These are phyloP conservation scores for Lophiotrema nucula DNA, from an alignment of 495 filamentous ascomycete genomes.

Conservation along the genomic window DNA sequence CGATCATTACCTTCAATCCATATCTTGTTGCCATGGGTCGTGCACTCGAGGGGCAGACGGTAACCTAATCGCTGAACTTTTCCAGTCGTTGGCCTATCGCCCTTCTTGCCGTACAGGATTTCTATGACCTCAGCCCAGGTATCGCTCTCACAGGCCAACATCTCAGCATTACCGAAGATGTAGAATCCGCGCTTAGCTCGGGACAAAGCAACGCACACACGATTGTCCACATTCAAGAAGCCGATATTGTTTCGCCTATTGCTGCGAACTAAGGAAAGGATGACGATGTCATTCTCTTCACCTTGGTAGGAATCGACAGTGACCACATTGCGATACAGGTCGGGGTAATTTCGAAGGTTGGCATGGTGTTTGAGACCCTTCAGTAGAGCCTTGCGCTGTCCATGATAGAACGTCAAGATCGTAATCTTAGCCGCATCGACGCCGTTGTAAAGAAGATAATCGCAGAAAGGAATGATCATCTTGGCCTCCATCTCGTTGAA, in stretches of 20 bases:
- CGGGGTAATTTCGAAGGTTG: conserved; percentile 47
- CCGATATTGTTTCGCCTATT: conserved; percentile 57
- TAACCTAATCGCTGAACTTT: conserved; percentile 38
- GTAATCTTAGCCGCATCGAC: conserved; percentile 64
- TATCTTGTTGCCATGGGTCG: conserved; percentile 39
- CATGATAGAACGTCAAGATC: conserved; percentile 84
- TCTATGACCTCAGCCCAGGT: conserved; percentile 42
- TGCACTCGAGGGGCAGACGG: conserved; percentile 41
- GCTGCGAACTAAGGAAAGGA: conserved; percentile 83
- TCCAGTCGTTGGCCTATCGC: neutral
- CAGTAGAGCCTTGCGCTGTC: conserved; percentile 68
- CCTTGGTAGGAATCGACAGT: conserved; percentile 95
- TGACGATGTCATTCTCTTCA: conserved; percentile 84
- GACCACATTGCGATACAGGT: conserved; percentile 67
- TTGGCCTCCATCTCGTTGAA: conserved; percentile 72
- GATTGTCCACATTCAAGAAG: conserved; percentile 72
- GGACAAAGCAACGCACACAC: conserved; percentile 84
- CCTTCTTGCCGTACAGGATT: conserved; percentile 35
- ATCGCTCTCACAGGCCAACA: conserved; percentile 47
- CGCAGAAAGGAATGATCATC: conserved; percentile 72
- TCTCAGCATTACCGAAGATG: conserved; percentile 74
- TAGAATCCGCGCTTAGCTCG: conserved; percentile 84
- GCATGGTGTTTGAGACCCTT: conserved; percentile 51
- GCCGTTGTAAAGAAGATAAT: conserved; percentile 71
- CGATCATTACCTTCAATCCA: conserved; percentile 41